Conservation (phyloP, 2,329 filamentous ascomycete genomes). For the Arachnomyces sp. region DNA sequence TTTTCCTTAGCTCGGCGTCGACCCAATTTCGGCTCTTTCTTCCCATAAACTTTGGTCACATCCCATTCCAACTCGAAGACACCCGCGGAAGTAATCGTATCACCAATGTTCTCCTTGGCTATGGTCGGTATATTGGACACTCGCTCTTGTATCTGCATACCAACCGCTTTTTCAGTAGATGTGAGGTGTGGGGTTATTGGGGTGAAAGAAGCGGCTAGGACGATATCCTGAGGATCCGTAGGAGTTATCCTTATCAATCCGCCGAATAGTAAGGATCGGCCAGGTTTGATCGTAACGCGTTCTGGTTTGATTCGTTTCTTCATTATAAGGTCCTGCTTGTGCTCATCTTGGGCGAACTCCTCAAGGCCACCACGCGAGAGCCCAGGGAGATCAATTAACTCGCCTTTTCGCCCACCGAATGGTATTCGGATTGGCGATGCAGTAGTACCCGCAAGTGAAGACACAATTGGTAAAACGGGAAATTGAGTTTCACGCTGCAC, state of each 20-base stretch:
- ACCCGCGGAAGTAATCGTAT: constrained; percentile 62
- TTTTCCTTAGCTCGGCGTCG: constrained; percentile 47
- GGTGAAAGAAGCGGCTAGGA: constrained; percentile 82
- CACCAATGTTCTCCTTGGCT: constrained; percentile 49
- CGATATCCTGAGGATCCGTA: constrained; percentile 52
- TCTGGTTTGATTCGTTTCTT: constrained; percentile 64
- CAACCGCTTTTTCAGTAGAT: constrained; percentile 68
- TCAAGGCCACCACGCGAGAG: constrained; percentile 68
- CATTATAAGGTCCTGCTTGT: constrained; percentile 69
- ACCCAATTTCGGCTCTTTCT: constrained; percentile 22
- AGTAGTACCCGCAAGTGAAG: constrained; percentile 82
- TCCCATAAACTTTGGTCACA: constrained; percentile 71
- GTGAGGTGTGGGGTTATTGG: constrained; percentile 71
- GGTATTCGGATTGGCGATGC: constrained; percentile 90
- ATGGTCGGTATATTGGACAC: constrained; percentile 58
- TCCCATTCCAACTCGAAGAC: constrained; percentile 69
- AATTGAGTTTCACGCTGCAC: constrained; percentile 64
- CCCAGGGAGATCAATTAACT: constrained; percentile 88
- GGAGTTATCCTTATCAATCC: constrained; percentile 86
- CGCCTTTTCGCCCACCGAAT: constrained; percentile 77
- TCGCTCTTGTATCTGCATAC: constrained; percentile 59
- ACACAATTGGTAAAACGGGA: constrained; percentile 79
- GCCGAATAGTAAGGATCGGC: constrained; percentile 74
- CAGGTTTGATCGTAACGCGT: constrained; percentile 64
- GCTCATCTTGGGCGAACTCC: constrained; percentile 58